These are phyloP conservation scores for Coemansia sp. DNA, from an alignment of 192 early-diverging fungal species.

Conservation along the genomic window DNA sequence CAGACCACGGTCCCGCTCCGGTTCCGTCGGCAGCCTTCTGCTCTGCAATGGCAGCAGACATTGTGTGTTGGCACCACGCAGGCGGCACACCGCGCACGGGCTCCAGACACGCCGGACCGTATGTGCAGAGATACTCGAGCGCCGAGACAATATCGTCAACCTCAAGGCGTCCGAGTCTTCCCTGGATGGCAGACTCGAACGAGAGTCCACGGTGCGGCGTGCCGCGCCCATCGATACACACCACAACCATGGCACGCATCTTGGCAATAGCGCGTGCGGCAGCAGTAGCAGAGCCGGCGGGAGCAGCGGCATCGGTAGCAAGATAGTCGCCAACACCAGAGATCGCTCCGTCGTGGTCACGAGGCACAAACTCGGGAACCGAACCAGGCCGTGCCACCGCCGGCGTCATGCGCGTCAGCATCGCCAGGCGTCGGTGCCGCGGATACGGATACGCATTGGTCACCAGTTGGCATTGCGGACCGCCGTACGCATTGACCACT, in stretches of 20 bases:
- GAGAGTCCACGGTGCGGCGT: conserved; percentile 62
- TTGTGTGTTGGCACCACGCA: neutral
- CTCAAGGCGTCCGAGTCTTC: conserved; percentile 54
- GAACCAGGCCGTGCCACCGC: neutral
- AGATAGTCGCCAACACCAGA: neutral
- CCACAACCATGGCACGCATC: conserved; percentile 52
- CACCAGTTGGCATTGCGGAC: conserved; percentile 71
- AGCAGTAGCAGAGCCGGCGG: neutral
- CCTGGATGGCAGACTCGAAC: conserved; percentile 61
- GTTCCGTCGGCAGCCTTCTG: neutral
- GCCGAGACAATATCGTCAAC: conserved; percentile 54
- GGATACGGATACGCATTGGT: conserved; percentile 72
- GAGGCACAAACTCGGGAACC: conserved; percentile 44
- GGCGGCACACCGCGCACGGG: neutral
- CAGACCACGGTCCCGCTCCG: conserved; percentile 6
- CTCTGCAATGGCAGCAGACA: conserved; percentile 1
- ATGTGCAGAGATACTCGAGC: conserved; percentile 16
- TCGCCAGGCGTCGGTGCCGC: conserved; percentile 59
- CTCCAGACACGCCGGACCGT: conserved; percentile 2
- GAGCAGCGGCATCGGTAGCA: neutral
- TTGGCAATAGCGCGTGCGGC: neutral
- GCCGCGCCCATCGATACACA: conserved; percentile 69
- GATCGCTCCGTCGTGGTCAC: neutral
- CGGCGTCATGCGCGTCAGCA: conserved; percentile 49
- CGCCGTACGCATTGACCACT: conserved; percentile 69